phyloP scores from a whole-genome alignment of 805 yeast genomes.

The Kodamaea laetipori region DNA sequence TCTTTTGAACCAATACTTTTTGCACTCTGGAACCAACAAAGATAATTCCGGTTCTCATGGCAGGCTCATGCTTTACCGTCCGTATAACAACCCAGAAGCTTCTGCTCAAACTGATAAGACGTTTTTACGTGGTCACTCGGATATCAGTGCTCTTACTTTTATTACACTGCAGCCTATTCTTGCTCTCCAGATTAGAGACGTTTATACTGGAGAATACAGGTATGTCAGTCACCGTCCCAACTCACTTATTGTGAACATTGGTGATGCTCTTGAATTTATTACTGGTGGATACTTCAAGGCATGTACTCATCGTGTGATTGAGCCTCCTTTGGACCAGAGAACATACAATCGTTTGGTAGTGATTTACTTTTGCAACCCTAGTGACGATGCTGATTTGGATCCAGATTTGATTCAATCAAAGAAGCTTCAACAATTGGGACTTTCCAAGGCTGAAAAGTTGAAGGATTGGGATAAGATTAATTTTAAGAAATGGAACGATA shows the following conservation, averaged over 20 bases:
- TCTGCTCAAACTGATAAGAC: conserved; percentile 36
- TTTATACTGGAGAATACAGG: conserved; percentile 38
- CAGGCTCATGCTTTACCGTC: conserved; percentile 30
- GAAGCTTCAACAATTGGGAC: conserved; percentile 35
- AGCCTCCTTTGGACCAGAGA: conserved; percentile 47
- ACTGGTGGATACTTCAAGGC: conserved; percentile 51
- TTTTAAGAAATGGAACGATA: conserved; percentile 41
- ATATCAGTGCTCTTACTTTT: conserved; percentile 43
- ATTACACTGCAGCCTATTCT: conserved; percentile 45
- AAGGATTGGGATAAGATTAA: conserved; percentile 40
- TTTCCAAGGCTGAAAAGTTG: conserved; percentile 25
- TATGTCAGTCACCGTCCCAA: conserved; percentile 43
- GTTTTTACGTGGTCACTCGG: conserved; percentile 52
- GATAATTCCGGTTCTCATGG: conserved; percentile 28
- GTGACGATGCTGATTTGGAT: conserved; percentile 37
- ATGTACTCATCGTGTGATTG: conserved; percentile 49
- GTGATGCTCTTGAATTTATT: conserved; percentile 43
- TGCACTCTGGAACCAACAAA: conserved; percentile 11
- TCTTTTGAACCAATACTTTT: conserved; percentile 9
- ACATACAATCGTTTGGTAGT: conserved; percentile 38
- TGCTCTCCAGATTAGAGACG: conserved; percentile 42
- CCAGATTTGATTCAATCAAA: conserved; percentile 45
- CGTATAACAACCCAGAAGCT: conserved; percentile 27
- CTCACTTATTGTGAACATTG: conserved; percentile 43
- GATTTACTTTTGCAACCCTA: conserved; percentile 47